Conservation (phyloP, 202 grass and related monocot genomes). For the Schoenoplectus tabernaemontani region DNA sequence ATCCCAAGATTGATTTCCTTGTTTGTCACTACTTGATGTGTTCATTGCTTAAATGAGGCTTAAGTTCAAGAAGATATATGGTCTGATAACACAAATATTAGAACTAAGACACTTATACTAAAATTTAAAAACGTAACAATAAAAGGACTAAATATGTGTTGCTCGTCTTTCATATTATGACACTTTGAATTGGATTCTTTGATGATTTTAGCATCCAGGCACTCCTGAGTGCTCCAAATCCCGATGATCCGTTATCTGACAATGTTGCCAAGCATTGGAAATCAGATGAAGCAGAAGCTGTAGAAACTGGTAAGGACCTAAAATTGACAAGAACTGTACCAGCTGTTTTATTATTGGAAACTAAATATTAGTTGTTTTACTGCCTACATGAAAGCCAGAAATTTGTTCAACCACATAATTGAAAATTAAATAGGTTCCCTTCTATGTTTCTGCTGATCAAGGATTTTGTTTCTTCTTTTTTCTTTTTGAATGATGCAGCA, state of each 20-base stretch:
- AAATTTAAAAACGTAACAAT: background rate
- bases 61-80: background rate
- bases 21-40: background rate
- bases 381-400: background rate
- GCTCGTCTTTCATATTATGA: background rate
- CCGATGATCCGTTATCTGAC: conserved; percentile 77
- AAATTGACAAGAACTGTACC: background rate
- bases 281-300: conserved; percentile 70
- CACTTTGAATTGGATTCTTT: background rate
- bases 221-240: conserved; percentile 77
- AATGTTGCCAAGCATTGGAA: conserved; percentile 96
- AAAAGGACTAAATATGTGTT: background rate
- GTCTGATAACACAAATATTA: background rate
- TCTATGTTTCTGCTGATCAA: background rate
- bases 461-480: background rate
- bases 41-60: background rate
- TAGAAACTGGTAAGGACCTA: conserved; percentile 58
- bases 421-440: background rate
- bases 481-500: conserved; percentile 36
- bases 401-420: background rate
- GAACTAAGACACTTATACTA: background rate
- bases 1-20: background rate
- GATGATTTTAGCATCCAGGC: conserved; percentile 62
- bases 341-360: background rate
- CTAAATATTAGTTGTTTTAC: background rate